Evolutionary conservation across 495 filamentous ascomycete genomes (phyloP).

Genomic region (Cudoniella acicularis): DNA sequence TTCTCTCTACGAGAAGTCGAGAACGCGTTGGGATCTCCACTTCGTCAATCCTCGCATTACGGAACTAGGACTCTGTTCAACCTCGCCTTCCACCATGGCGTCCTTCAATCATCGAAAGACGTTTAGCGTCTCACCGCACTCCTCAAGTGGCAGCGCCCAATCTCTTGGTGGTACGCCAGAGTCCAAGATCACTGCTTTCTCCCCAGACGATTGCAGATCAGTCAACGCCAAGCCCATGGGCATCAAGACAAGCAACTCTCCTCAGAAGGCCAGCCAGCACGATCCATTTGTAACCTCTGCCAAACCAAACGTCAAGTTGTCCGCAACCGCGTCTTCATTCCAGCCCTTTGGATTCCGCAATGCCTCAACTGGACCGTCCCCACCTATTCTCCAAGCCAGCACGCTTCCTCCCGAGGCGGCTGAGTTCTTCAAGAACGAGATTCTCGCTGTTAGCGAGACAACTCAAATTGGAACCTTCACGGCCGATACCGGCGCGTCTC

Average conservation of each 20-base stretch:
- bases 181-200: constrained; percentile 58
- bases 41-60: too few species aligned
- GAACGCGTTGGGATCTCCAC: too few species aligned
- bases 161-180: constrained; percentile 61
- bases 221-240: not conserved
- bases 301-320: constrained; percentile 32
- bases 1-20: too few species aligned
- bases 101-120: not conserved
- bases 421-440: constrained; percentile 2
- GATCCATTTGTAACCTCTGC: constrained; percentile 13
- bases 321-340: constrained; percentile 38
- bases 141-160: constrained; percentile 48
- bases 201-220: constrained; percentile 46
- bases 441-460: not conserved
- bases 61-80: too few species aligned
- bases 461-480: constrained; percentile 17
- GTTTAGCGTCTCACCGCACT: constrained; percentile 40
- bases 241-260: not conserved
- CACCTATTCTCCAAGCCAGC: not conserved
- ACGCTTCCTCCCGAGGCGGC: not conserved
- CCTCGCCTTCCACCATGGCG: not conserved
- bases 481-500: constrained; percentile 13
- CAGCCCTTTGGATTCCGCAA: constrained; percentile 28
- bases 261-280: constrained; percentile 11
- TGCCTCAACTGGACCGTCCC: constrained; percentile 16